A percentile compares a stretch with the other conserved stretches of the same genome.
phyloP scores from a whole-genome alignment of 441 rosid species.

The Erysimum cheiri region DNA sequence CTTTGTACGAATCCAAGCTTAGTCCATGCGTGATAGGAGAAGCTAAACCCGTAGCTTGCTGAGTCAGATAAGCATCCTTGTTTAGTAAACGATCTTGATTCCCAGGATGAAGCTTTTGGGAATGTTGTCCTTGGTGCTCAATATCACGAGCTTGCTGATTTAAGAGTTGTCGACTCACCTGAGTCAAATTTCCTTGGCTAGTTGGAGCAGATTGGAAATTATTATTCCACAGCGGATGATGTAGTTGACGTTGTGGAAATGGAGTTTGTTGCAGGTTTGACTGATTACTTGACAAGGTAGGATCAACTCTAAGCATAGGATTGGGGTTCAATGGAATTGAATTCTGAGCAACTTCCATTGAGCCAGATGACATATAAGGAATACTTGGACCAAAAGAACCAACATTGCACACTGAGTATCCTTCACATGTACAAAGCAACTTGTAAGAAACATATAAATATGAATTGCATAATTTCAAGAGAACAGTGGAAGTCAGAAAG shows the following conservation, averaged over 20 bases:
- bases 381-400: not conserved
- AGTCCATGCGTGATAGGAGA: conserved; percentile 11
- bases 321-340: not conserved
- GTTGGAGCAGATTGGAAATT: conserved; percentile 14
- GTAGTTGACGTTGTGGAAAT: not conserved
- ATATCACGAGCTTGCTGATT: conserved; percentile 5
- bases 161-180: not conserved
- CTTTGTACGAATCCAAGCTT: not conserved
- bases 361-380: conserved; percentile 8
- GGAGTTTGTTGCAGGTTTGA: conserved; percentile 11
- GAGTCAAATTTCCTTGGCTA: not conserved
- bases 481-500: not conserved
- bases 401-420: conserved; percentile 6
- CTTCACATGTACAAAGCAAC: not conserved
- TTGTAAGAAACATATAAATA: not conserved
- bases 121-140: not conserved
- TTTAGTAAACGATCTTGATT: not conserved
- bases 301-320: not conserved
- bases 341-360: conserved; percentile 21
- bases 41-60: not conserved
- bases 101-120: not conserved
- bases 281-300: conserved; percentile 14
- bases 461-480: not conserved
- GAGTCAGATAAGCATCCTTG: conserved; percentile 6
- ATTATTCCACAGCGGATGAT: not conserved